Percentiles rank a stretch among this genome's conserved stretches.
These are phyloP conservation scores for Coniochaeta sp. DNA, from an alignment of 2,329 filamentous ascomycete species.

Conservation along the genomic window DNA sequence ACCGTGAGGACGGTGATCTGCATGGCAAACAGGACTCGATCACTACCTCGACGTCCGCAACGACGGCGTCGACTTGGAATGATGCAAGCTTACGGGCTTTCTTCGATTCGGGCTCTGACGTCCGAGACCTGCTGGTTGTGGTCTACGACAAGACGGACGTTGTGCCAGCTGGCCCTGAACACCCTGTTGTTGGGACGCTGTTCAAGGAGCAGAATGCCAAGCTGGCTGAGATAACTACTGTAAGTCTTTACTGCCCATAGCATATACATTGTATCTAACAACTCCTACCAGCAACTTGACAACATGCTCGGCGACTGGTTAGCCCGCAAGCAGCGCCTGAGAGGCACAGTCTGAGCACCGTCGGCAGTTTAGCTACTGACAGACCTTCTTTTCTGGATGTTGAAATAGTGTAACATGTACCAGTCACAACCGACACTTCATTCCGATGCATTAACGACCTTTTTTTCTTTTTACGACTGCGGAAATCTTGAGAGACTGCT, in stretches of 20 bases:
- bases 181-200: conserved; percentile 72
- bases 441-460: conserved; percentile 2
- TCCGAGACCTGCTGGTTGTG: conserved; percentile 82
- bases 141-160: conserved; percentile 89
- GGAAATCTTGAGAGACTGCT: neutral
- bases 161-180: conserved; percentile 69
- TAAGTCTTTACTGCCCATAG: conserved; percentile 28
- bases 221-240: conserved; percentile 76
- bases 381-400: neutral
- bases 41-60: conserved; percentile 47
- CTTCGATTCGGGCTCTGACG: conserved; percentile 82
- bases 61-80: conserved; percentile 67
- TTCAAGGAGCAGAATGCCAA: conserved; percentile 84
- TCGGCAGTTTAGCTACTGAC: neutral
- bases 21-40: conserved; percentile 38
- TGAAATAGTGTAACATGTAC: neutral
- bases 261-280: neutral
- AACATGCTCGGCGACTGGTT: conserved; percentile 79
- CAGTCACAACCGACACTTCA: neutral
- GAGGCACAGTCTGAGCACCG: conserved; percentile 34
- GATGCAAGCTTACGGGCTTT: conserved; percentile 80
- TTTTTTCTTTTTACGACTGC: neutral
- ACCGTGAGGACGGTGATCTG: conserved; percentile 33
- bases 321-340: conserved; percentile 57
- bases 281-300: conserved; percentile 61